These are phyloP conservation scores for Ganoderma multipileum DNA, from an alignment of 1,284 basidiomycete species.

Conservation along the genomic window DNA sequence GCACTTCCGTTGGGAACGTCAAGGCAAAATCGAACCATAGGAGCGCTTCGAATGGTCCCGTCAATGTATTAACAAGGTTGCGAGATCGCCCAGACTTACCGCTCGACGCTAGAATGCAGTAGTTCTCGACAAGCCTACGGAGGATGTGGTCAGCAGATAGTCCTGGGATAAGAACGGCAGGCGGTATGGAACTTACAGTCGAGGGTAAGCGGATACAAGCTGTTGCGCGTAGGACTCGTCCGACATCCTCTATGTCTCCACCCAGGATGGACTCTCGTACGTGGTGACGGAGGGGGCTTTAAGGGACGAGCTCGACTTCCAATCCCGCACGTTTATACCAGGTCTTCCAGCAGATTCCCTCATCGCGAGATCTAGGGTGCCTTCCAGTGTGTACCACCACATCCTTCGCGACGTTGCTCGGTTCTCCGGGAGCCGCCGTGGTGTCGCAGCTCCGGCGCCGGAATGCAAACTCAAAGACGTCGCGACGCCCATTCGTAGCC, in stretches of 20 bases:
- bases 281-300: background rate
- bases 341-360: background rate
- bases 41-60: background rate
- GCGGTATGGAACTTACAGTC: background rate
- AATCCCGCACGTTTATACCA: background rate
- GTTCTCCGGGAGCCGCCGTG: background rate
- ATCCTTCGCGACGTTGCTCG: background rate
- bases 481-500: background rate
- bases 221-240: background rate
- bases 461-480: slow-evolving; percentile 1
- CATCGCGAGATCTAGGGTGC: background rate
- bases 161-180: background rate
- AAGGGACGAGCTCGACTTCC: background rate
- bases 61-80: background rate
- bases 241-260: background rate
- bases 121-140: slow-evolving; percentile 5
- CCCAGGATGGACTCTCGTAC: background rate
- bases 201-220: background rate
- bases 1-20: slow-evolving; percentile 25
- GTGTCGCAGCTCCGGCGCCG: background rate
- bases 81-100: background rate
- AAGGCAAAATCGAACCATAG: slow-evolving; percentile 22
- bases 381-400: too few species aligned
- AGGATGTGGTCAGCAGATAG: background rate
- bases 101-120: slow-evolving; percentile 2